phyloP scores from a whole-genome alignment of 208 protist genomes.

The Naegleria lovaniensis region DNA sequence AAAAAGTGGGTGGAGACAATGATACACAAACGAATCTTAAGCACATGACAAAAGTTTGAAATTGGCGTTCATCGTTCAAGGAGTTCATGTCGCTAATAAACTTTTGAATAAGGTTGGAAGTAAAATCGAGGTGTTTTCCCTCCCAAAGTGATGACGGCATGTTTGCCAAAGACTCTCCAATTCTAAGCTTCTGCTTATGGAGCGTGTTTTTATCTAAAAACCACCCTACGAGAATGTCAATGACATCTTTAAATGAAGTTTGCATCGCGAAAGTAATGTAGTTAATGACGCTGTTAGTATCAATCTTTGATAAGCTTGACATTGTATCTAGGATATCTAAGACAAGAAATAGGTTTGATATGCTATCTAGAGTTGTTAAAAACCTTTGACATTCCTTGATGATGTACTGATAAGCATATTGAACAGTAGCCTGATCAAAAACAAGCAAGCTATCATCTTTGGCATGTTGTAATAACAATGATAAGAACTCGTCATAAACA shows the following conservation, averaged over 20 bases:
- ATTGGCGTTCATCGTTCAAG: background rate
- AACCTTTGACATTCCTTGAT: background rate
- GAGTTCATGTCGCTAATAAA: background rate
- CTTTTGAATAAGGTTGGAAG: background rate
- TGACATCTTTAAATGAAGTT: background rate
- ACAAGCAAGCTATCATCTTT: background rate
- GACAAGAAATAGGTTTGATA: background rate
- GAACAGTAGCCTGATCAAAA: background rate
- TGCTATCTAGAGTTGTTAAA: background rate
- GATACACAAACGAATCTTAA: background rate
- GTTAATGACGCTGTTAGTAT: background rate
- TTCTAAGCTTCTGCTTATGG: background rate
- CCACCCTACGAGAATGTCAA: constrained; percentile 6
- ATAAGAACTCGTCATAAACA: background rate
- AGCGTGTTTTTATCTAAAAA: background rate
- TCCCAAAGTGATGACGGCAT: background rate
- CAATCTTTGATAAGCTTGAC: background rate
- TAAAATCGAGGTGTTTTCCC: background rate
- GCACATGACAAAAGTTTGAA: background rate
- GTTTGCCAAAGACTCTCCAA: background rate
- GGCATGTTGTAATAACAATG: background rate
- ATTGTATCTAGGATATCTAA: background rate
- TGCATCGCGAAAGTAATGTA: background rate
- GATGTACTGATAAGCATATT: background rate
- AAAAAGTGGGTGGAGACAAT: background rate